Conservation (phyloP, 2,329 filamentous ascomycete species). For the Cercospora sp. region DNA sequence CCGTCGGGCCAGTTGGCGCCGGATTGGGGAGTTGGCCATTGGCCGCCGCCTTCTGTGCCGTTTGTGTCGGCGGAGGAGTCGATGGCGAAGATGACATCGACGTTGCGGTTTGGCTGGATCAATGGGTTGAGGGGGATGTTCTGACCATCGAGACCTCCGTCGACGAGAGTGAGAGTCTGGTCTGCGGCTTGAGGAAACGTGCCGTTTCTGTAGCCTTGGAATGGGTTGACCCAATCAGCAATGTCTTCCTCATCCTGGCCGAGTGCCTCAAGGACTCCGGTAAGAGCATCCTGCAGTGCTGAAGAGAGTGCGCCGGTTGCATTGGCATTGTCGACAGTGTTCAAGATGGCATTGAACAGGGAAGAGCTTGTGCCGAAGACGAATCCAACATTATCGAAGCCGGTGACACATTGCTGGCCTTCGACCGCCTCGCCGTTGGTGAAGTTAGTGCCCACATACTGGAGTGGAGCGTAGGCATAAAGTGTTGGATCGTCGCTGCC, state of each 20-base stretch:
- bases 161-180: conserved; percentile 66
- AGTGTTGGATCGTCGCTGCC: conserved; percentile 73
- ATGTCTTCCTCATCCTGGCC: conserved; percentile 67
- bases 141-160: conserved; percentile 75
- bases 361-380: conserved; percentile 84
- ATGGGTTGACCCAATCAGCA: conserved; percentile 77
- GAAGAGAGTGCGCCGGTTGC: conserved; percentile 40
- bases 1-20: conserved; percentile 72
- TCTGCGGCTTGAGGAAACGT: conserved; percentile 59
- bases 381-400: conserved; percentile 80
- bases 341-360: conserved; percentile 77
- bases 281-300: conserved; percentile 53
- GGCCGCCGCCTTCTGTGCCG: conserved; percentile 45
- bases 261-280: conserved; percentile 55
- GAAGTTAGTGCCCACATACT: conserved; percentile 74
- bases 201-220: conserved; percentile 62
- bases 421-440: conserved; percentile 56
- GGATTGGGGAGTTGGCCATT: conserved; percentile 33
- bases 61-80: conserved; percentile 74
- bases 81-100: conserved; percentile 80
- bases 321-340: conserved; percentile 58
- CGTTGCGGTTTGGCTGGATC: conserved; percentile 67
- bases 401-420: conserved; percentile 66
- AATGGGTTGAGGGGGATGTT: conserved; percentile 78
- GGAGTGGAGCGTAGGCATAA: conserved; percentile 68